Evolutionary conservation across 2,329 filamentous ascomycete species (phyloP).

Genomic region (Hymenoscyphus fructigenus): DNA sequence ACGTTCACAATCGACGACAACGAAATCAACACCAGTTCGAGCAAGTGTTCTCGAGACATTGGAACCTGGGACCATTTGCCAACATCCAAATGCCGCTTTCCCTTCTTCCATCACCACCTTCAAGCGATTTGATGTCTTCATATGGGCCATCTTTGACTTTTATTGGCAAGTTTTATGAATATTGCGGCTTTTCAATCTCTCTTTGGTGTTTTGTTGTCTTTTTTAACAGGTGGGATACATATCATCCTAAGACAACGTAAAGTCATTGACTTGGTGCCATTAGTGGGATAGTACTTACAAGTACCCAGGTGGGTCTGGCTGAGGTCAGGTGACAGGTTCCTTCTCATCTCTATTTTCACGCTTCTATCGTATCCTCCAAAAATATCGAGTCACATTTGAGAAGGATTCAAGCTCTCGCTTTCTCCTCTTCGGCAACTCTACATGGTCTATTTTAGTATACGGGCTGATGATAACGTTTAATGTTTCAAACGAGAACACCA

Average conservation of each 20-base stretch:
- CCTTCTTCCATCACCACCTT: slow-evolving; percentile 50
- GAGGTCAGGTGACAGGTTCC: neutral
- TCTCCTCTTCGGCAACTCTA: neutral
- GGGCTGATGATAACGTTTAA: neutral
- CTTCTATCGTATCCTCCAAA: neutral
- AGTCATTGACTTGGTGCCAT: neutral
- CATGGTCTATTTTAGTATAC: neutral
- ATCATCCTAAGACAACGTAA: neutral
- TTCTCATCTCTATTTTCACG: neutral
- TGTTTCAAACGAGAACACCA: neutral
- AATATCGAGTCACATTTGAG: neutral
- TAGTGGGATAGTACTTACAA: neutral
- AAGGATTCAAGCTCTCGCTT: neutral
- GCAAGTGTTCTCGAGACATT: slow-evolving; percentile 61
- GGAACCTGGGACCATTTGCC: slow-evolving; percentile 61
- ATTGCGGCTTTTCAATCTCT: neutral
- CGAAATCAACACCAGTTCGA: slow-evolving; percentile 63
- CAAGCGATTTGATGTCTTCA: slow-evolving; percentile 46
- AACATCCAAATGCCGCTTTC: slow-evolving; percentile 53
- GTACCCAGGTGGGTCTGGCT: neutral
- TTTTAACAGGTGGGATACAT: neutral
- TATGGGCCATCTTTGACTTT: slow-evolving; percentile 27
- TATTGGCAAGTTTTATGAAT: neutral
- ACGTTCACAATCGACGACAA: slow-evolving; percentile 57
- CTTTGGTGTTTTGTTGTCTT: neutral